Evolutionary conservation across 2,329 filamentous ascomycete genomes (phyloP), one percentile per base, ranked within the genome.

Genomic region (Penicillium sumatraense): DNA sequence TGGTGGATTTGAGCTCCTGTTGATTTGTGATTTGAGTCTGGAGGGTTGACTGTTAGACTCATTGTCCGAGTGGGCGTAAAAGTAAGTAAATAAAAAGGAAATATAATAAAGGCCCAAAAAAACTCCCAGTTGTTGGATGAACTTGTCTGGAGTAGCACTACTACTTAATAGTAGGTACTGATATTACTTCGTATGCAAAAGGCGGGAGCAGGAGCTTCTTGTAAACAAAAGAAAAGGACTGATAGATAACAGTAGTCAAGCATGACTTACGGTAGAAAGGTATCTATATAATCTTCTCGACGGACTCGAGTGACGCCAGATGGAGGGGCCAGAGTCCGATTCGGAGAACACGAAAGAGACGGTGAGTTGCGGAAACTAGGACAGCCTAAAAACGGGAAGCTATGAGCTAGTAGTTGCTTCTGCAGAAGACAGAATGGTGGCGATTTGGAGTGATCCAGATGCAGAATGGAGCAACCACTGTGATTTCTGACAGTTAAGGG

Each of bases 211-310:
- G n/a, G n/a, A n/a, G n/a, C n/a, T n/a, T n/a, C n/a, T n/a, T n/a
- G n/a, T n/a, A n/a, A n/a, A n/a, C n/a, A n/a, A n/a, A n/a, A n/a
- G n/a, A n/a, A n/a, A n/a, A n/a, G n/a, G n/a, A n/a, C n/a, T n/a
- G n/a, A n/a, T n/a, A n/a, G n/a, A n/a, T n/a, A n/a, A n/a, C n/a
- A n/a, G n/a, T n/a, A n/a, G n/a, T 33, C n/a, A 26, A 14, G 26
- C 38, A 40, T n/a, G 20, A 57, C 53, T 53, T 52, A 62, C 57
- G 38, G 16, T 29, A 33, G 54, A 21, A 16, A 16, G 11, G 33
- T 61, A 51, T 59, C n/a, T n/a, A n/a, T n/a, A n/a, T n/a, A n/a
- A 62, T 56, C 52, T 59, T 57, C 26, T 57, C 14, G 29, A 29
- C 7, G 18, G 16, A 49, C 46, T 21, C 31, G 24, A 31, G 51